Evolutionary conservation across 108 stramenopile species (phyloP).

Genomic region (Hondaea fermentalgiana): DNA sequence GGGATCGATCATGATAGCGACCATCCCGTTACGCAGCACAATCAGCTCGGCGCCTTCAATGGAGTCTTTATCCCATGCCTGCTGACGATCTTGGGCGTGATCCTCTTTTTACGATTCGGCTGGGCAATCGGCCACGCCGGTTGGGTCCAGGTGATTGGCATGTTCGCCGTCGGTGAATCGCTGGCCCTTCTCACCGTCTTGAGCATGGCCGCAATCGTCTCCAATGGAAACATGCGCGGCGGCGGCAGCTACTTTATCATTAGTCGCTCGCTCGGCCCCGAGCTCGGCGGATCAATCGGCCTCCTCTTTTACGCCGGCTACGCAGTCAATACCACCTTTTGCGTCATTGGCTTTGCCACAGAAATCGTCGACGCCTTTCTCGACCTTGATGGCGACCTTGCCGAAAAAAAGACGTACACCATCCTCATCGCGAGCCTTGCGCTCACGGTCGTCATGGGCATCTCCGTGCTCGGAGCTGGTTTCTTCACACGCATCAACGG

Average conservation of each 20-base stretch:
- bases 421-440: not conserved
- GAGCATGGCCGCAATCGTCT: not conserved
- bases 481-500: constrained; percentile 6
- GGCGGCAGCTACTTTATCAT: constrained; percentile 25
- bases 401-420: not conserved
- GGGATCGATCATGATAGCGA: not conserved
- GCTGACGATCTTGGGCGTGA: constrained; percentile 19
- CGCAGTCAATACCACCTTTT: constrained; percentile 4
- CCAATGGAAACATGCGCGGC: constrained; percentile 8
- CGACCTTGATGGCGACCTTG: not conserved
- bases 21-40: not conserved
- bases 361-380: constrained; percentile 15
- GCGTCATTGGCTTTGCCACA: constrained; percentile 18
- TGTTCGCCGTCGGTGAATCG: not conserved
- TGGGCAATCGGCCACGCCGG: constrained; percentile 15
- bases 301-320: constrained; percentile 16
- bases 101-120: constrained; percentile 20
- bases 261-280: constrained; percentile 27
- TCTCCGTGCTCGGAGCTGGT: not conserved
- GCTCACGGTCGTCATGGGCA: not conserved
- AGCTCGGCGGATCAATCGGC: constrained; percentile 25
- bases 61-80: constrained; percentile 22
- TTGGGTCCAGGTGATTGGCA: not conserved
- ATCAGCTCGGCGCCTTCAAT: not conserved
- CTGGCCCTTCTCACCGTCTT: not conserved